A percentile compares a stretch with the other conserved stretches of the same genome.
phyloP scores from a whole-genome alignment of 345 rosid species.

The Mercurialis annua region DNA sequence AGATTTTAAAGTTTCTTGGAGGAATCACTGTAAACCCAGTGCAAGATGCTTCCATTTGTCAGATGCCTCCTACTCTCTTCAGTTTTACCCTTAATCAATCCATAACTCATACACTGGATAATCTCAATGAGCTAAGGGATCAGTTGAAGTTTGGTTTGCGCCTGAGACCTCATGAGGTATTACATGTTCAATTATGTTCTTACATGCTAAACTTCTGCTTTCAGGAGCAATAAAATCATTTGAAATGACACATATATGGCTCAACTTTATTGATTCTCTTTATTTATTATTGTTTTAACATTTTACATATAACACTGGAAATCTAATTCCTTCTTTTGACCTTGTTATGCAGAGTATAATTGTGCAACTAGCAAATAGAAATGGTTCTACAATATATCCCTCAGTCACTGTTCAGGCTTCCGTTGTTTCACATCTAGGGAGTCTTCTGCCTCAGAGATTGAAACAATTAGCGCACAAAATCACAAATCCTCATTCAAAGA shows the following conservation, averaged over 20 bases:
- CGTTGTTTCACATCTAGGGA: slow-evolving; percentile 42
- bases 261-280: not conserved
- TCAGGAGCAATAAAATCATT: not conserved
- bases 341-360: slow-evolving; percentile 38
- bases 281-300: not conserved
- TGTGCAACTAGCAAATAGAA: slow-evolving; percentile 46
- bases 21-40: slow-evolving; percentile 62
- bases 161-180: slow-evolving; percentile 60
- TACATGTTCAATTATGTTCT: not conserved
- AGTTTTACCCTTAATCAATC: slow-evolving; percentile 59
- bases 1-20: slow-evolving; percentile 70
- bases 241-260: not conserved
- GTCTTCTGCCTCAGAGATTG: slow-evolving; percentile 54
- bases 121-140: slow-evolving; percentile 39
- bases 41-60: slow-evolving; percentile 43
- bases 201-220: not conserved
- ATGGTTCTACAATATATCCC: slow-evolving; percentile 60
- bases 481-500: slow-evolving; percentile 38
- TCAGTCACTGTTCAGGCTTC: slow-evolving; percentile 56
- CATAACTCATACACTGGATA: slow-evolving; percentile 51
- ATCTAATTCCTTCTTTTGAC: not conserved
- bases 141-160: slow-evolving; percentile 51
- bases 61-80: slow-evolving; percentile 40
- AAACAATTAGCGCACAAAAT: slow-evolving; percentile 60
- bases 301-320: not conserved